Evolutionary conservation across 106 monocot species (phyloP), one percentile per base, ranked within the genome.

Genomic region (Dendrobium nobile): DNA sequence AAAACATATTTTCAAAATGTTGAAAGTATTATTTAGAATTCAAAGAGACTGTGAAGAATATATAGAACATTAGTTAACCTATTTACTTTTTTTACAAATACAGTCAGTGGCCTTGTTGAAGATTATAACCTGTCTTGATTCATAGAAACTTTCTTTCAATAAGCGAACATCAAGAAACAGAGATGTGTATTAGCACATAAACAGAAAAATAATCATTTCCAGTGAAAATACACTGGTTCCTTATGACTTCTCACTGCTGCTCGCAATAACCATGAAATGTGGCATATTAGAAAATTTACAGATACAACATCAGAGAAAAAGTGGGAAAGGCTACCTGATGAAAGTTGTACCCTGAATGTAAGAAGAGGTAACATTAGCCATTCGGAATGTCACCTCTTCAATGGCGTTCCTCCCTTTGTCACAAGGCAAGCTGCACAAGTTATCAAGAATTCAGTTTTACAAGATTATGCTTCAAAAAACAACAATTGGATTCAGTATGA

Each of bases 361-460:
- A 51, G 48, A 48, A 76, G 48, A 76, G 22, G 76, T 26, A 76
- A 51, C 26, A 47, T 20, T 47, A 27, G 76, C 76, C 76, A 76
- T 76, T 76, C 24, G 8, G 41, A 13, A 74, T 41, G 43, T 44
- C 18, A 8, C 26, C 74, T 74, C 74, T 74, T 16, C 48, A 48
- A 76, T 20, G 10, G 13, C 18, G 37, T 48, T 76, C 26, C 76
- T 41, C 24, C 47, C 48, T 48, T 26, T 76, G 27, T 20, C 74
- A 20, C 43, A 44, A 44, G 33, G 6, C 43, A 76, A 76, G 11
- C 76, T 76, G 24, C 47, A 47, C 19, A 76, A 76, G 76, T 76
- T 20, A 76, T 2, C 47, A 16, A 26, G 2, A 26, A 47, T 26
- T 47, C 45, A 76, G 27, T 48, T 76, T 26, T 26, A 76, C 48